Percentiles rank a stretch among this genome's conserved stretches.
phyloP scores from a whole-genome alignment of 805 yeast species.

The Kluyveromyces nonfermentans region DNA sequence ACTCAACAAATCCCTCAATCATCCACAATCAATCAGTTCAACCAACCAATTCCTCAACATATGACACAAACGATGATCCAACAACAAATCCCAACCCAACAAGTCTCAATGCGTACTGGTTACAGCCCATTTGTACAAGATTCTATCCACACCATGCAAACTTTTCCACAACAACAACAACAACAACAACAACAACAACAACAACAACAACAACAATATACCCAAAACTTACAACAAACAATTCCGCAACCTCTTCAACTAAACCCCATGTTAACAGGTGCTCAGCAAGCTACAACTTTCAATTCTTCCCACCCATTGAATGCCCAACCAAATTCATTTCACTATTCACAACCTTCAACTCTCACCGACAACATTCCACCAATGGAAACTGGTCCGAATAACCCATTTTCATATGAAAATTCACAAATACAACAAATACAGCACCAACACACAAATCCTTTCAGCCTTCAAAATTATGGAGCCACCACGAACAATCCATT shows the following conservation, averaged over 20 bases:
- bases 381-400: constrained; percentile 26
- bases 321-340: not conserved
- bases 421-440: constrained; percentile 13
- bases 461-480: constrained; percentile 11
- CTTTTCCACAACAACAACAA: constrained; percentile 3
- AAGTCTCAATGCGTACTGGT: constrained; percentile 8
- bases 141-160: constrained; percentile 7
- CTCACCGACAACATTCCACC: constrained; percentile 7
- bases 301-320: constrained; percentile 8
- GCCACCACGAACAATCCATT: constrained; percentile 2
- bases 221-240: constrained; percentile 7
- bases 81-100: constrained; percentile 8
- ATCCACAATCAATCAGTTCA: constrained; percentile 5
- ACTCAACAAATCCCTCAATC: constrained; percentile 12
- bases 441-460: constrained; percentile 14
- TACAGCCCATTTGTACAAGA: not conserved
- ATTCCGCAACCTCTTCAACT: not conserved
- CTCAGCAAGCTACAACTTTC: constrained; percentile 3
- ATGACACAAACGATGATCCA: constrained; percentile 10
- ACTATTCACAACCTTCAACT: constrained; percentile 1
- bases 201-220: constrained; percentile 10
- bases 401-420: constrained; percentile 32
- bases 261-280: not conserved
- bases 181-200: constrained; percentile 22
- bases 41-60: constrained; percentile 10